phyloP scores from a whole-genome alignment of 2,329 filamentous ascomycete species.

The Aureobasidium pullulans region DNA sequence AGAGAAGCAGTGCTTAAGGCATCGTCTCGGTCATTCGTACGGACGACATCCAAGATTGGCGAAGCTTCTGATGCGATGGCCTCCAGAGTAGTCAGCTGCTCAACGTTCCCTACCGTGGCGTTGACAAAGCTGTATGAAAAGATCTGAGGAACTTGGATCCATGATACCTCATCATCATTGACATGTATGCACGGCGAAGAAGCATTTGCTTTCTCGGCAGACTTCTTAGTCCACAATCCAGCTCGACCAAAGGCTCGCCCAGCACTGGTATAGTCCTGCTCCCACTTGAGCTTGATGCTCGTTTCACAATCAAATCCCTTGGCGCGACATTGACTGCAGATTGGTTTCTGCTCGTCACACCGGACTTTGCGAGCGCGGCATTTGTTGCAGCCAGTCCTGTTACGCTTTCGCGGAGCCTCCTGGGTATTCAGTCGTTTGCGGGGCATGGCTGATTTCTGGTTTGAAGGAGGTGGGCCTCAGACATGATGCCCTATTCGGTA shows the following conservation, averaged over 20 bases:
- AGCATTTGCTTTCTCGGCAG: conserved; percentile 10
- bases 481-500: conserved; percentile 1
- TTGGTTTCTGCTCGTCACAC: conserved; percentile 33
- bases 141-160: conserved; percentile 19
- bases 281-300: conserved; percentile 23
- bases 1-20: conserved; percentile 12
- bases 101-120: conserved; percentile 16
- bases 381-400: conserved; percentile 34
- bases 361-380: conserved; percentile 35
- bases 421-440: conserved; percentile 17
- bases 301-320: conserved; percentile 31
- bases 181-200: conserved; percentile 14
- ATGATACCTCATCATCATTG: conserved; percentile 13
- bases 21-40: background rate
- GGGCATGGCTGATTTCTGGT: conserved; percentile 13
- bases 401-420: conserved; percentile 22
- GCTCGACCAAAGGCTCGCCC: conserved; percentile 37
- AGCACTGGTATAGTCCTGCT: conserved; percentile 32
- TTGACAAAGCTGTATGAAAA: conserved; percentile 21
- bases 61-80: background rate
- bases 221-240: conserved; percentile 32
- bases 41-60: background rate
- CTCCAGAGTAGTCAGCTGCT: conserved; percentile 12
- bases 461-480: background rate
- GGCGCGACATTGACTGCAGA: conserved; percentile 31